phyloP scores from a whole-genome alignment of 371 early-diverging fungal species.

The Mucor saturninus region DNA sequence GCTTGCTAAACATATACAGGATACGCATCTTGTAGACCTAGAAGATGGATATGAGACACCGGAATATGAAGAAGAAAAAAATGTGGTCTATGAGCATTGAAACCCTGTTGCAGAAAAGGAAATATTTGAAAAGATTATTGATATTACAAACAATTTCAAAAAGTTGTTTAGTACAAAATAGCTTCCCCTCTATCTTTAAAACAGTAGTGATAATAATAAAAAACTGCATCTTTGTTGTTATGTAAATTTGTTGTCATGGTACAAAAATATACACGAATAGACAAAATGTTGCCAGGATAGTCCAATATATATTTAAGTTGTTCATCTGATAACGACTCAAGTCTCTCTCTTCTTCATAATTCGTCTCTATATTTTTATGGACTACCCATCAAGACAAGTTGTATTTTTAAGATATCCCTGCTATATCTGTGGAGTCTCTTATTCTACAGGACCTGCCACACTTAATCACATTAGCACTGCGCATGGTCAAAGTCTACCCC shows the following conservation, averaged over 20 bases:
- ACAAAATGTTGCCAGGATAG: too few relatives aligned
- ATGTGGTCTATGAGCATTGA: not conserved
- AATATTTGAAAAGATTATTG: not conserved
- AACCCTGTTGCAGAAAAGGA: not conserved
- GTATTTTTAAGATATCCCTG: constrained; percentile 2
- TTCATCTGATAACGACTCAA: not conserved
- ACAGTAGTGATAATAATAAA: not conserved
- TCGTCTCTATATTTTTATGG: not conserved
- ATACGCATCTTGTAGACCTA: not conserved
- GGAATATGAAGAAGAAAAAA: not conserved
- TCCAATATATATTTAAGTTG: too few relatives aligned
- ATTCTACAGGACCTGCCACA: not conserved
- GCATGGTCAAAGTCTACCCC: not conserved
- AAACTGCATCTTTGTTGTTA: not conserved
- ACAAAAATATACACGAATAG: not conserved
- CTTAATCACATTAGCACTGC: not conserved
- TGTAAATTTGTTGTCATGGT: not conserved
- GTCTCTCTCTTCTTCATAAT: not conserved
- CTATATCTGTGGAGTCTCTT: not conserved
- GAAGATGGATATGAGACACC: not conserved
- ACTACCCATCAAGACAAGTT: not conserved
- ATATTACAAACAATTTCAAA: not conserved
- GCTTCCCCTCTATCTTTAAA: too few relatives aligned
- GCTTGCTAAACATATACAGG: not conserved
- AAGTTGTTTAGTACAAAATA: not conserved